Percentiles rank a stretch among this genome's conserved stretches.
phyloP scores from a whole-genome alignment of 2,329 filamentous ascomycete genomes.

The Fusarium sp. region DNA sequence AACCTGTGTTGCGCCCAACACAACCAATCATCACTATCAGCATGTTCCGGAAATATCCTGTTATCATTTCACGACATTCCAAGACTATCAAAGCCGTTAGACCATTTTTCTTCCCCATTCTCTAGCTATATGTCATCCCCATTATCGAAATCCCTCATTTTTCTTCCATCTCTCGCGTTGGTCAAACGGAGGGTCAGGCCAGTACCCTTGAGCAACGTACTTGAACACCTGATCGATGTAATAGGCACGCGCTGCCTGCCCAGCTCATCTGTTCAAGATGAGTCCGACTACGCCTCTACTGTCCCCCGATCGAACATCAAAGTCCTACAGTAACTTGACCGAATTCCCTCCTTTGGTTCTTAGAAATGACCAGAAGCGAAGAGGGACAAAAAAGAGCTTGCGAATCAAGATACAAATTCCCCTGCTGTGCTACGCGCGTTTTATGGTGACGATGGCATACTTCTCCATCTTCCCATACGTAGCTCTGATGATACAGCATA shows the following conservation, averaged over 20 bases:
- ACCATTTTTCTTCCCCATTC: neutral
- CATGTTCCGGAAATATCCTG: neutral
- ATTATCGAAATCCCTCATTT: neutral
- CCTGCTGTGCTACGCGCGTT: neutral
- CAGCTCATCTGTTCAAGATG: neutral
- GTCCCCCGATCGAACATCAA: too few relatives aligned
- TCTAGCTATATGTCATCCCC: accelerated
- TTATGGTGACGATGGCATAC: neutral
- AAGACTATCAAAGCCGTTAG: neutral
- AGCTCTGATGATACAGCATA: neutral
- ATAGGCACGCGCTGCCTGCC: neutral
- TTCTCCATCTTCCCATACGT: neutral
- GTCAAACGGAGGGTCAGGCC: neutral
- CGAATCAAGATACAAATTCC: neutral
- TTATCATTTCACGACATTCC: neutral
- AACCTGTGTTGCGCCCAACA: neutral
- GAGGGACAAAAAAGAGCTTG: neutral
- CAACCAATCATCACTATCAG: neutral
- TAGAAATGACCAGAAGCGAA: neutral
- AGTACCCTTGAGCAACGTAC: neutral
- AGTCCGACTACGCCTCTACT: neutral
- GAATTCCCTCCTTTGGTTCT: neutral
- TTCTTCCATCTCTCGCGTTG: neutral
- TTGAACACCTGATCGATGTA: neutral
- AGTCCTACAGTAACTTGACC: neutral